These are phyloP conservation scores for Ceratocystis cubensis DNA, from an alignment of 2,329 filamentous ascomycete species.

Conservation along the genomic window DNA sequence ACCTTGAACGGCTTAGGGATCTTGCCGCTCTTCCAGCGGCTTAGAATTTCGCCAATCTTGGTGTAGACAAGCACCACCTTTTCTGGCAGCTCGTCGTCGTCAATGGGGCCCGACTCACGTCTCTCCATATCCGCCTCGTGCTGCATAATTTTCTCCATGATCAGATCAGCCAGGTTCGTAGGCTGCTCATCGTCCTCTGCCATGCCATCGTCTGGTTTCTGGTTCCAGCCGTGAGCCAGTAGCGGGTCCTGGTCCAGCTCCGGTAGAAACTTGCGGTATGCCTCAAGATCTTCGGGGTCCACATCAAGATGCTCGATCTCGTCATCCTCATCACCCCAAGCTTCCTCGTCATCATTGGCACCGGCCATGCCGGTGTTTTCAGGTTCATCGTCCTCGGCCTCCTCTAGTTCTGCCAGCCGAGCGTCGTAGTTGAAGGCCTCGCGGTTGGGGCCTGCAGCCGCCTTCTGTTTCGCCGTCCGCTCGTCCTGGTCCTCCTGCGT, in stretches of 20 bases:
- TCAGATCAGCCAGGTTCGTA: slow-evolving; percentile 83
- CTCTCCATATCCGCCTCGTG: slow-evolving; percentile 59
- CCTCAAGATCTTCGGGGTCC: slow-evolving; percentile 76
- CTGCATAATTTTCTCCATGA: slow-evolving; percentile 84
- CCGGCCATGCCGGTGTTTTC: neutral
- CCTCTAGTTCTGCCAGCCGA: slow-evolving; percentile 49
- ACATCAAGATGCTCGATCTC: slow-evolving; percentile 65
- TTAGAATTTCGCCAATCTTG: slow-evolving; percentile 37
- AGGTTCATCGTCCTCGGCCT: slow-evolving; percentile 36
- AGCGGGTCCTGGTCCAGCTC: slow-evolving; percentile 60
- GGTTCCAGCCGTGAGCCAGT: slow-evolving; percentile 51
- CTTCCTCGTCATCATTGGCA: slow-evolving; percentile 39
- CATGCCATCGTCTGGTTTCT: slow-evolving; percentile 32
- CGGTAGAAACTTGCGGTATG: slow-evolving; percentile 82
- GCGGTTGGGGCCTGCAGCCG: slow-evolving; percentile 34
- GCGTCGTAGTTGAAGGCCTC: slow-evolving; percentile 64
- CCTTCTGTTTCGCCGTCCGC: slow-evolving; percentile 22
- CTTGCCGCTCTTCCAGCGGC: slow-evolving; percentile 29
- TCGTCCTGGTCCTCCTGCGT: slow-evolving; percentile 58
- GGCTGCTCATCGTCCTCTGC: slow-evolving; percentile 38
- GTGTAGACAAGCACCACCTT: slow-evolving; percentile 92
- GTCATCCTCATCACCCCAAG: slow-evolving; percentile 71
- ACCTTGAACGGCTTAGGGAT: slow-evolving; percentile 97
- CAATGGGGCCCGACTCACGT: slow-evolving; percentile 40
- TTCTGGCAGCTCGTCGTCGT: slow-evolving; percentile 72